Evolutionary conservation across 2,329 filamentous ascomycete species (phyloP).

Genomic region (Cordyceps javanica): DNA sequence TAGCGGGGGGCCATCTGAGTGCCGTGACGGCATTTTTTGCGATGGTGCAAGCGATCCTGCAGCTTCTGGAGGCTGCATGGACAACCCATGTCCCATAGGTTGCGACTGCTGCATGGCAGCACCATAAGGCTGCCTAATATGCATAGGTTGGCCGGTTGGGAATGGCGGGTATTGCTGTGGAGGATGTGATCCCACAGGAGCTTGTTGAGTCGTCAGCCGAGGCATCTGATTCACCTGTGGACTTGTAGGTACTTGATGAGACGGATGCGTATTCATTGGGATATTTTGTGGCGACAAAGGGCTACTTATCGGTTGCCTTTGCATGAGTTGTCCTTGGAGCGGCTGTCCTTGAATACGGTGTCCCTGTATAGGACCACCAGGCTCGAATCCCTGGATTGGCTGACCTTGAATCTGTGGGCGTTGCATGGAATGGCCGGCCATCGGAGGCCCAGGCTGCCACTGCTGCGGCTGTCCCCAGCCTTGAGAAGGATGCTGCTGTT

Average conservation of each 20-base stretch:
- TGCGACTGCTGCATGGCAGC: not conserved
- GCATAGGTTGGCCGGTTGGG: not conserved
- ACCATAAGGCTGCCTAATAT: not conserved
- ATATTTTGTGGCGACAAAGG: not conserved
- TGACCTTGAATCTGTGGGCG: not conserved
- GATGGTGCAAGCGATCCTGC: not conserved
- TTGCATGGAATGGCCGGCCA: not conserved
- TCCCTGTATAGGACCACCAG: not conserved
- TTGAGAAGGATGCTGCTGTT: slow-evolving; percentile 8
- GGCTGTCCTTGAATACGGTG: not conserved
- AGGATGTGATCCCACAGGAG: not conserved
- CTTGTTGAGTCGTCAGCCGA: not conserved
- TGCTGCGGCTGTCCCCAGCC: slow-evolving; percentile 4
- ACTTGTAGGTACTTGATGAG: not conserved
- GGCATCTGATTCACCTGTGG: not conserved
- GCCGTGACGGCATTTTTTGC: not conserved
- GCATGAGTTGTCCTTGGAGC: not conserved
- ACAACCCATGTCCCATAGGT: not conserved
- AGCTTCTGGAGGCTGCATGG: not conserved
- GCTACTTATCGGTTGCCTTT: not conserved
- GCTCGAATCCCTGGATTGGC: not conserved
- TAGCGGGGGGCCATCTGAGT: not conserved
- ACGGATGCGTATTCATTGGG: not conserved
- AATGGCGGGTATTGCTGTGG: not conserved
- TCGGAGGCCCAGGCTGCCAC: not conserved